phyloP scores from a whole-genome alignment of 2,329 filamentous ascomycete genomes.

The Fusarium sororula region DNA sequence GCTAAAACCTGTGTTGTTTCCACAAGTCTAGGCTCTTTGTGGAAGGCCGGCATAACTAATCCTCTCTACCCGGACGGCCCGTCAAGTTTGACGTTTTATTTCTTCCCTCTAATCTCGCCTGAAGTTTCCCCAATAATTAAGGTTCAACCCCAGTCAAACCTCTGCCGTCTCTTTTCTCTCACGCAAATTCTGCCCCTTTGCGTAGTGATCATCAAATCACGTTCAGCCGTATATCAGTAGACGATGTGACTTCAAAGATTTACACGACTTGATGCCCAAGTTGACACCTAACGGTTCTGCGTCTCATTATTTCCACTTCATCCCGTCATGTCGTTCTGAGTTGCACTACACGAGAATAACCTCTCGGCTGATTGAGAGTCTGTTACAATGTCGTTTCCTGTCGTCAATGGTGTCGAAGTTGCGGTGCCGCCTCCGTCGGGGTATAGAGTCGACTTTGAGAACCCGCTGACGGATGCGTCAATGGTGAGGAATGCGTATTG shows the following conservation, averaged over 20 bases:
- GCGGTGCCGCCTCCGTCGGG: neutral
- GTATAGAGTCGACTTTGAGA: neutral
- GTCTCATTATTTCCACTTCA: neutral
- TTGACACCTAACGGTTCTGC: neutral
- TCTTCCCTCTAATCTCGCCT: neutral
- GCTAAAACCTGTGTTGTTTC: neutral
- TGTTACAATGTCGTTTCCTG: conserved; percentile 3
- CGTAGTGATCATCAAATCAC: neutral
- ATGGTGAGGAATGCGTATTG: conserved; percentile 17
- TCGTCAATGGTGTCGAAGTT: conserved; percentile 6
- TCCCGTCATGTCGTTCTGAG: neutral
- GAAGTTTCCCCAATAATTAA: neutral
- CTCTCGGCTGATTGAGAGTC: no score
- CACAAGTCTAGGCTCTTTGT: neutral
- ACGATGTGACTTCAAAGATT: neutral
- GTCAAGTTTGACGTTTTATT: neutral
- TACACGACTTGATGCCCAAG: neutral
- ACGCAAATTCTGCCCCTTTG: neutral
- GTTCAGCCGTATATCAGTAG: neutral
- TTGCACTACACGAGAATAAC: neutral
- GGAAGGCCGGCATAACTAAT: neutral
- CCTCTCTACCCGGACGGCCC: neutral
- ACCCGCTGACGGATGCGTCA: neutral
- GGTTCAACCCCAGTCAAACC: neutral
- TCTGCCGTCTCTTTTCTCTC: neutral